phyloP scores from a whole-genome alignment of 805 yeast genomes.

The Cyberlindnera veronae region DNA sequence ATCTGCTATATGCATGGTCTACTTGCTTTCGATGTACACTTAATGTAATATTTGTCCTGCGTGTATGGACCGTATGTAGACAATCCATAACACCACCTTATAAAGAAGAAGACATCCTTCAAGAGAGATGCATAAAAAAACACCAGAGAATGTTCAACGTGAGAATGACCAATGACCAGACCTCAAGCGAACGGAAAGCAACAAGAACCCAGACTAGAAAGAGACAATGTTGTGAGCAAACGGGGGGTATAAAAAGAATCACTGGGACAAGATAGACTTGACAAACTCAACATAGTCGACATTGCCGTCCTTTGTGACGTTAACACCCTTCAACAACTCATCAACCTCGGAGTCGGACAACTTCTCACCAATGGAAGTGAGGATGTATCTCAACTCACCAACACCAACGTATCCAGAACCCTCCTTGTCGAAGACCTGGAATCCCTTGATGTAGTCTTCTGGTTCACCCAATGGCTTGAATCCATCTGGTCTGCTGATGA shows the following conservation, averaged over 20 bases:
- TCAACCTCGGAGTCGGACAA: conserved; percentile 88
- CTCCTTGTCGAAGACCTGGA: conserved; percentile 97
- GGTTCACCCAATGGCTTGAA: conserved; percentile 86
- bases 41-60: no score
- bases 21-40: no score
- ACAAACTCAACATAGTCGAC: conserved; percentile 95
- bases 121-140: neutral
- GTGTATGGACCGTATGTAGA: no score
- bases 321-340: conserved; percentile 92
- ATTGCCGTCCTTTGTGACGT: conserved; percentile 88
- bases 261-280: conserved; percentile 89
- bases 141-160: no score
- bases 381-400: conserved; percentile 92
- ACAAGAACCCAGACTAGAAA: neutral
- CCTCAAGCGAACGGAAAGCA: neutral
- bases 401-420: conserved; percentile 94
- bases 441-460: conserved; percentile 85
- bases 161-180: no score
- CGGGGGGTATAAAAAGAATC: conserved; percentile 17
- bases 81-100: no score
- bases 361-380: conserved; percentile 95
- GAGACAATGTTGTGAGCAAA: no score
- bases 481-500: conserved; percentile 83
- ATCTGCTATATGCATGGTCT: neutral
- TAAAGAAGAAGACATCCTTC: no score